Evolutionary conservation across 2,329 filamentous ascomycete species (phyloP), one percentile per base, ranked within the genome.

Genomic region (Tolypocladium cylindrosporum): DNA sequence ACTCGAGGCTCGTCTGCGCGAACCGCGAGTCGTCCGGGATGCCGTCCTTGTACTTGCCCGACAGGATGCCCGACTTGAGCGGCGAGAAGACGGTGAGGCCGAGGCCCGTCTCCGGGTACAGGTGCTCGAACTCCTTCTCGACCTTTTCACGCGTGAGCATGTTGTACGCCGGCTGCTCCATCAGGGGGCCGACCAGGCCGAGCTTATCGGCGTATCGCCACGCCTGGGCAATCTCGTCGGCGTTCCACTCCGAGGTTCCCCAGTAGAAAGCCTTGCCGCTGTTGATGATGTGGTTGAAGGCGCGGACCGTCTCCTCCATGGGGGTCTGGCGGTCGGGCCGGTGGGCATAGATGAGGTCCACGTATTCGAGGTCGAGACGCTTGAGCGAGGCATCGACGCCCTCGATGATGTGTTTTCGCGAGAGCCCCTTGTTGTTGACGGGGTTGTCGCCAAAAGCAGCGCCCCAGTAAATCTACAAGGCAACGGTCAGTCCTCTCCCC

Each of bases 331-430:
- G 78, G 67, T 90, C 87, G 1, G 85, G 83, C 24, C 86, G 80
- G 72, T 89, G 86, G 19, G 86, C 85, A 66, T 86, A 88, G 63
- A 89, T 77, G 50, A 89, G 74, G 66, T 89, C 87, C 43, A 89
- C 85, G 65, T 87, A 86, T 45, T 79, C 74, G 53, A 85, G 75
- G 34, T 74, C 72, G 21, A 86, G 73, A 36, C 83, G 80, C 66
- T 82, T 72, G 37, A 90, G 76, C 10, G 81, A 82, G 37, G 76
- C 75, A 55, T 83, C 77, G 62, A 85, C 78, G 34, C 85, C 86
- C 73, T 90, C 86, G 61, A 89, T 75, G 57, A 89, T 76, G 71
- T 89, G 86, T 71, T 90, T 90, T 57, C 85, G 77, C 3, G 82
- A 86, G 37, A 90, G 78, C 8, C 86, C 86, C 58, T 77, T 76